A percentile compares a stretch with the other conserved stretches of the same genome.
phyloP scores from a whole-genome alignment of 208 protist species.

The Acanthamoeba royreba region DNA sequence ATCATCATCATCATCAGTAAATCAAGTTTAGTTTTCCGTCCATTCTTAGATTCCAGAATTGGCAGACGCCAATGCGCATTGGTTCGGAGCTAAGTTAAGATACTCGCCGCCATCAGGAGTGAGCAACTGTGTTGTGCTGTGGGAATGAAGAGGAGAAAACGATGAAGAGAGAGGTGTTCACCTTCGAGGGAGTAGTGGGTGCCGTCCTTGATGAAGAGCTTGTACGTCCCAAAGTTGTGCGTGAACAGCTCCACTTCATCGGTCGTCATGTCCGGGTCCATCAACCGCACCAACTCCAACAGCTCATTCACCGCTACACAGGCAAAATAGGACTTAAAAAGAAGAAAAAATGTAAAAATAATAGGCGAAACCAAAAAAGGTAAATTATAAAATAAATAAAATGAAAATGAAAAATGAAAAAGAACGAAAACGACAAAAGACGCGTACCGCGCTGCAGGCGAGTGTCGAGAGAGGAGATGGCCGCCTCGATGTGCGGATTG shows the following conservation, averaged over 20 bases:
- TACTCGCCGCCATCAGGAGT: not conserved
- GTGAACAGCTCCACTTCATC: not conserved
- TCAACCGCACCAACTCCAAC: not conserved
- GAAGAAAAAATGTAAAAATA: not conserved
- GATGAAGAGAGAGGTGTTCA: no score
- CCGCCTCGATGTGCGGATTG: not conserved
- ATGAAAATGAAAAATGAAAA: not conserved
- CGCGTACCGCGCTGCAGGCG: not conserved
- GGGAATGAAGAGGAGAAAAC: not conserved
- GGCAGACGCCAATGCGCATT: no score
- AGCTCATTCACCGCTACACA: not conserved
- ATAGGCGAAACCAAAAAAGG: not conserved
- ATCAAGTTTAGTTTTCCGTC: no score
- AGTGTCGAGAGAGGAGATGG: not conserved
- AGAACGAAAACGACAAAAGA: not conserved
- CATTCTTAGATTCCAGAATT: no score
- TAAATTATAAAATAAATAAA: not conserved
- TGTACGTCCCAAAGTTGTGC: not conserved
- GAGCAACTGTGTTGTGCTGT: not conserved
- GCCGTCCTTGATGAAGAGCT: constrained; percentile 21
- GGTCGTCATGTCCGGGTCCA: not conserved
- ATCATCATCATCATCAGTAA: no score
- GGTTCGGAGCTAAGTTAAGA: no score
- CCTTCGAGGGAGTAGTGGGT: not conserved
- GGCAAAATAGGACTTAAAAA: not conserved